These are phyloP conservation scores for Saccharomycopsis selenospora DNA, from an alignment of 805 yeast genomes.

Conservation along the genomic window DNA sequence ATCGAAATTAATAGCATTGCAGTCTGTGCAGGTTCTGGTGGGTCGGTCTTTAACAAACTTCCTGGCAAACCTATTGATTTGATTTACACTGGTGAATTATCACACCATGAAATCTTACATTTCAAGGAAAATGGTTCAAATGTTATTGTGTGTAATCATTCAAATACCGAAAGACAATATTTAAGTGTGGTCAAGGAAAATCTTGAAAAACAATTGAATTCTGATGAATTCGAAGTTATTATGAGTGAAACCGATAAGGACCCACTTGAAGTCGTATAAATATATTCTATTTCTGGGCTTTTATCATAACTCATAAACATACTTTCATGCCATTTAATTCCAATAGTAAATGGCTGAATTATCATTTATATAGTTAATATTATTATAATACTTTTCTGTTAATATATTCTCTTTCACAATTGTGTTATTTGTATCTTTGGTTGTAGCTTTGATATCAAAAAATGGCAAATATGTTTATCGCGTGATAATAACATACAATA, in stretches of 20 bases:
- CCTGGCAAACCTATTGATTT: slow-evolving; percentile 52
- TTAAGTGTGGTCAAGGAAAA: slow-evolving; percentile 45
- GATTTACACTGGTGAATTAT: slow-evolving; percentile 83
- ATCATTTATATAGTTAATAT: too few relatives aligned
- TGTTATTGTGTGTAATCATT: slow-evolving; percentile 78
- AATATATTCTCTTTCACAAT: too few relatives aligned
- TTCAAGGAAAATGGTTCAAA: slow-evolving; percentile 63
- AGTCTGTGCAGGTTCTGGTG: slow-evolving; percentile 94
- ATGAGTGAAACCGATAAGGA: slow-evolving; percentile 57
- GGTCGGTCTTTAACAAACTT: slow-evolving; percentile 58
- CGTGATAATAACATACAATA: too few relatives aligned
- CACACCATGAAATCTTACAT: slow-evolving; percentile 84
- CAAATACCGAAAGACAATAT: slow-evolving; percentile 90
- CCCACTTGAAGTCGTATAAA: slow-evolving; percentile 41
- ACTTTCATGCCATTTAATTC: too few relatives aligned
- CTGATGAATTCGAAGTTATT: slow-evolving; percentile 33
- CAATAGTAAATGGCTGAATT: too few relatives aligned
- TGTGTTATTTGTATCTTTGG: too few relatives aligned
- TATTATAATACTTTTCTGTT: too few relatives aligned
- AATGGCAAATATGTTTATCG: too few relatives aligned
- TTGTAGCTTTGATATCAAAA: too few relatives aligned
- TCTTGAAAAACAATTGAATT: slow-evolving; percentile 38
- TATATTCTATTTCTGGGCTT: too few relatives aligned
- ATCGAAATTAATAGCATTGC: slow-evolving; percentile 52
- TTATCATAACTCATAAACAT: too few relatives aligned